Conservation (phyloP, 2,329 filamentous ascomycete genomes). For the Xylaria multiplex region DNA sequence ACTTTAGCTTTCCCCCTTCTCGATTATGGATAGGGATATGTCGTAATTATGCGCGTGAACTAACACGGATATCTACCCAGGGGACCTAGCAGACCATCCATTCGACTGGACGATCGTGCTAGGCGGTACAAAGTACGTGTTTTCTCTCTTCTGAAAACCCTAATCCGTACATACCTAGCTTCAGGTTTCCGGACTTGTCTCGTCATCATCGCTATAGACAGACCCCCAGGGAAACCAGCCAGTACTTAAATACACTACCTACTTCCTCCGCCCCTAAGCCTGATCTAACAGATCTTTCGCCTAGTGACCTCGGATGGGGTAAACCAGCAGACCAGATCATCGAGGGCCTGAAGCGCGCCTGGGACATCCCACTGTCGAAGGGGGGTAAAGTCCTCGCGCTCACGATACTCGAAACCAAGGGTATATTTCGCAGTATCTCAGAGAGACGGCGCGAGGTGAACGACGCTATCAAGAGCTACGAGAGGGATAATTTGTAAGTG, state of each 20-base stretch:
- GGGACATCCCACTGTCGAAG: slow-evolving; percentile 59
- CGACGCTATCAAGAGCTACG: slow-evolving; percentile 60
- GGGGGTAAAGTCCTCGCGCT: slow-evolving; percentile 69
- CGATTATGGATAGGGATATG: background rate
- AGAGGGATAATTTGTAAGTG: slow-evolving; percentile 63
- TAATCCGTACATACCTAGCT: background rate
- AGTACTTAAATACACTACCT: background rate
- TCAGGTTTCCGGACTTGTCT: background rate
- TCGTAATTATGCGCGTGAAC: background rate
- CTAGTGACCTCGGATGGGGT: slow-evolving; percentile 61
- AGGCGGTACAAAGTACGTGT: slow-evolving; percentile 69
- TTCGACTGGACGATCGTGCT: slow-evolving; percentile 70
- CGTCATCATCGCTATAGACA: background rate
- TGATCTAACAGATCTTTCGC: slow-evolving; percentile 14
- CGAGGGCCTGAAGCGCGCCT: slow-evolving; percentile 59
- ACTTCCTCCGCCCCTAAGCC: too few relatives aligned
- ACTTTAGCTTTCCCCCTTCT: too few relatives aligned
- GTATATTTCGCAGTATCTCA: slow-evolving; percentile 46
- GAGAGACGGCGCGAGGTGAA: slow-evolving; percentile 61
- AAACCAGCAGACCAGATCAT: slow-evolving; percentile 57
- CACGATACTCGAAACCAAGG: slow-evolving; percentile 66
- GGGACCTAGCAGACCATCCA: slow-evolving; percentile 28
- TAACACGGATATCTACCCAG: slow-evolving; percentile 24
- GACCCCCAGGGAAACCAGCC: background rate
- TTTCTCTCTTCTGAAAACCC: background rate